Percentiles rank a stretch among this genome's conserved stretches.
Conservation (phyloP, 192 early-diverging fungal species). For the Funneliformis mosseae region DNA sequence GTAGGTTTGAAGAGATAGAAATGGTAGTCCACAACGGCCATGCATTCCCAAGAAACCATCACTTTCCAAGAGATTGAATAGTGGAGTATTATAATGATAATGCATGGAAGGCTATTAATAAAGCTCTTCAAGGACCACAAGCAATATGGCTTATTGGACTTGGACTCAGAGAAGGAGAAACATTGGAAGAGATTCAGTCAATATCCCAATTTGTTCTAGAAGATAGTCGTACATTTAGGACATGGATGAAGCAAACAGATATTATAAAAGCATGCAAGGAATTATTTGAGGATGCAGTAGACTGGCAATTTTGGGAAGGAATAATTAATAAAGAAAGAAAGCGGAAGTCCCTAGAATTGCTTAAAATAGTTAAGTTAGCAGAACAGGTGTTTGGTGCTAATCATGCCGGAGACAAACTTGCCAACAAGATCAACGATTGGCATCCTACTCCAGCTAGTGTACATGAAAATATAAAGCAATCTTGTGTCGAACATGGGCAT, state of each 20-base stretch:
- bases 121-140: slow-evolving; percentile 31
- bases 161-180: not conserved
- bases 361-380: no score
- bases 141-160: slow-evolving; percentile 29
- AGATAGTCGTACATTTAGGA: slow-evolving; percentile 26
- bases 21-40: no score
- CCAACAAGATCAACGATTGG: no score
- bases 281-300: slow-evolving; percentile 21
- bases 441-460: no score
- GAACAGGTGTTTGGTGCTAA: no score
- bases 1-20: no score
- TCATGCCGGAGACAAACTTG: no score
- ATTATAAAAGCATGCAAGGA: slow-evolving; percentile 28
- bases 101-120: slow-evolving; percentile 15
- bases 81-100: slow-evolving; percentile 23
- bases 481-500: no score
- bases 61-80: slow-evolving; percentile 27
- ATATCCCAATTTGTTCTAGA: slow-evolving; percentile 31
- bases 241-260: slow-evolving; percentile 23
- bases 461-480: no score
- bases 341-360: no score
- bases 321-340: slow-evolving; percentile 29
- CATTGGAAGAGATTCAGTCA: slow-evolving; percentile 12
- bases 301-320: slow-evolving; percentile 11
- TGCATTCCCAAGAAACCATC: slow-evolving; percentile 9